Evolutionary conservation across 441 rosid genomes (phyloP), one percentile per base, ranked within the genome.

Genomic region (Macaranga tanarius): DNA sequence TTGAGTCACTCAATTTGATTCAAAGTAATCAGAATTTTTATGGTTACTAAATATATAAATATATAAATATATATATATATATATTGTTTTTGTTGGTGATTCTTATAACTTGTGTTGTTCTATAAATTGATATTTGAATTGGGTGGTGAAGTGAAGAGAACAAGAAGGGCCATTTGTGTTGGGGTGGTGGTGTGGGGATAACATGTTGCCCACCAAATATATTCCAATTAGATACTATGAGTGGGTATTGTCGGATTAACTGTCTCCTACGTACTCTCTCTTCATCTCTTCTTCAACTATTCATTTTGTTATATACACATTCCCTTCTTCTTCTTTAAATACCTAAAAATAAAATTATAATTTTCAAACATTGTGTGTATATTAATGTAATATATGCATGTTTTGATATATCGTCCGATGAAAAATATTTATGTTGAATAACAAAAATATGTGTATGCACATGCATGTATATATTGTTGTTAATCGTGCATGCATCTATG

Each of bases 101-200:
- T 28, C 1, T 1, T 28, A 28, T 28, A 28, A 1, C 4, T 15
- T 0, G 57, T 17, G 20, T 52, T 17, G 57, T 28, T 28, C 1
- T 28, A 3, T 28, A 28, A 28, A 28, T 3, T 28, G 31, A 28
- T 1, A 1, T 28, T 1, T 28, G 31, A 28, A 28, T 1, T 28
- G 3, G 31, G 31, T 1, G 2, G 3, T 1, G 31, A 28, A 20
- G 22, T 52, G 57, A 52, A 7, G 15, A 11, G 77, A 47, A 67
- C 64, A 73, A 79, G 61, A 58, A 60, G 62, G 79, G 75, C 68
- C 71, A 68, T 57, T 17, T 20, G 72, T 64, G 64, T 20, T 65
- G 75, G 70, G 71, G 48, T 22, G 26, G 70, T 31, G 38, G 9
- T 34, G 82, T 71, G 75, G 82, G 81, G 78, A 72, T 77, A 63